Evolutionary conservation across 2,329 filamentous ascomycete species (phyloP), one percentile per base, ranked within the genome.

Genomic region (Fusarium bactridioides): DNA sequence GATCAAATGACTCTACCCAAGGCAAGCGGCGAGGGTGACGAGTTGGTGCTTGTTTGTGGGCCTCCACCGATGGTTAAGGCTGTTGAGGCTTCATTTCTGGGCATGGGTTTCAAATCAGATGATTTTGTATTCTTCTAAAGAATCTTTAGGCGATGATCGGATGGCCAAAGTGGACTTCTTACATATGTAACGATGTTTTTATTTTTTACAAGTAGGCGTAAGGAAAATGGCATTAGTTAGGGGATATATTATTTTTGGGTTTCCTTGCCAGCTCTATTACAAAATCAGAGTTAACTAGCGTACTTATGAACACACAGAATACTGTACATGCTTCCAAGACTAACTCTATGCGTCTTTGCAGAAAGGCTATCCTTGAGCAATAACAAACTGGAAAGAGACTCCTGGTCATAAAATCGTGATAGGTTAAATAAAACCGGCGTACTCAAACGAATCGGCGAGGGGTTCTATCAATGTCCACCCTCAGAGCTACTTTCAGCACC

Each of bases 41-140:
- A 87, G 18, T 79, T 97, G 84, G 90, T 94, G 19, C 81, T 97
- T 64, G 86, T 97, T 21, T 97, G 94, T 82, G 94, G 94, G 5
- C 94, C 94, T 0, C 89, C 87, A 74, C 83, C 91, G 7, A 84
- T 97, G 84, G 94, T 97, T 82, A 91, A 90, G 76, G 89, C 86
- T 64, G 90, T 89, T 8, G 86, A 87, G 72, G 79, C 83, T 50
- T 87, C 88, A 31, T 80, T 87, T 31, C 67, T 66, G 19, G 86
- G 84, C 18, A 83, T 91, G 79, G 93, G 93, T 0, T 97, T 93
- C 93, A 77, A 69, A 31, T 72, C 78, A 7, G 73, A 77, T 35
- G 70, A 78, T 35, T 71, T 80, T 45, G 60, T 80, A 15, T 74
- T 78, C 40, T 79, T 80, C 47, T 79, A 43, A 76, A 33, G 15